Evolutionary conservation across 495 filamentous ascomycete species (phyloP), one percentile per base, ranked within the genome.

Genomic region (Penicillium daleae): DNA sequence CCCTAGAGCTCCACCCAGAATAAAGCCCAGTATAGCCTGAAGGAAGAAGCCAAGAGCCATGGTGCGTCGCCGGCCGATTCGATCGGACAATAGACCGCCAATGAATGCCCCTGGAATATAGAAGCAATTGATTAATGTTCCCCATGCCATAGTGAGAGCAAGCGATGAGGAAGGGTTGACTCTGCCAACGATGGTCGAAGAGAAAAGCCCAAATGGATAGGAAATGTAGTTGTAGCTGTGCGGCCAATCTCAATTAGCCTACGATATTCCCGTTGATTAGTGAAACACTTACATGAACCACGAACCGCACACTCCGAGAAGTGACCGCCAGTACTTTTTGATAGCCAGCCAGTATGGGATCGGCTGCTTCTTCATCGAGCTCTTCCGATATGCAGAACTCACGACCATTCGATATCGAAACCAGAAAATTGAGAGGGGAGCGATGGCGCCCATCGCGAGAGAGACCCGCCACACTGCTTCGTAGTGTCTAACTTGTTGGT

Each of bases 71-170:
- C 90, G 90, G 0, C 91, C 91, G 44, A 92, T 69, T 53, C 76
- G 74, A 71, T 93, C 91, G 10, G 84, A 85, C 15, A 90, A 70
- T 33, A 85, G 85, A 4, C 88, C 85, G 27, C 91, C 91, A 39
- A 86, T 72, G 68, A 93, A 84, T 29, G 88, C 87, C 0, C 91
- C 91, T 0, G 91, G 91, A 56, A 93, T 83, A 78, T 92, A 90
- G 71, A 93, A 92, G 44, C 91, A 76, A 71, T 92, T 92, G 79
- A 93, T 85, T 26, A 92, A 78, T 0, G 86, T 89, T 60, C 89
- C 89, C 89, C 91, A 94, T 19, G 89, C 91, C 58, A 93, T 90
- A 13, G 85, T 78, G 56, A 89, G 42, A 88, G 76, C 67, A 5
- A 72, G 56, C 0, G 70, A 72, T 5, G 54, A 86, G 75, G 24